A percentile compares a stretch with the other conserved stretches of the same genome.
phyloP scores from a whole-genome alignment of 2,329 filamentous ascomycete genomes.

The Trichophyton schoenleinii region DNA sequence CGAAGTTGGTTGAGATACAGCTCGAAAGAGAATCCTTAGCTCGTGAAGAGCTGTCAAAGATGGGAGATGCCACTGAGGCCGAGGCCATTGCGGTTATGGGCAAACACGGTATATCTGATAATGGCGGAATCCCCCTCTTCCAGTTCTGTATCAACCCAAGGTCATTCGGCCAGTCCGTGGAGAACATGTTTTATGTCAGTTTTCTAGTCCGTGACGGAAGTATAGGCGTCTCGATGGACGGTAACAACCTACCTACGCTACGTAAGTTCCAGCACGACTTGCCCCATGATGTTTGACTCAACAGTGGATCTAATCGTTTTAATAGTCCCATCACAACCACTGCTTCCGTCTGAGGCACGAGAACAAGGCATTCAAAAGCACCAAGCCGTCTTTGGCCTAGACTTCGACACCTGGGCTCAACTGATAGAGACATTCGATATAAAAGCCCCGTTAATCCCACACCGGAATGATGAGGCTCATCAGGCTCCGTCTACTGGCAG shows the following conservation, averaged over 20 bases:
- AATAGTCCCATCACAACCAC: constrained; percentile 34
- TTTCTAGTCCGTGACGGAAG: constrained; percentile 84
- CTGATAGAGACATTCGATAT: constrained; percentile 67
- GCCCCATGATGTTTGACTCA: neutral
- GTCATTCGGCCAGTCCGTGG: constrained; percentile 87
- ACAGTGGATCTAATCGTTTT: constrained; percentile 7
- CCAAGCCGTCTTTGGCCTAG: constrained; percentile 78
- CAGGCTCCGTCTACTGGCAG: neutral
- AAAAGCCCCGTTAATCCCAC: constrained; percentile 68
- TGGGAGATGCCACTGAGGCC: constrained; percentile 18
- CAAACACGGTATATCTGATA: constrained; percentile 51
- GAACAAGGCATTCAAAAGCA: constrained; percentile 52
- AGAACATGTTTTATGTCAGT: constrained; percentile 93
- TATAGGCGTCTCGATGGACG: constrained; percentile 61
- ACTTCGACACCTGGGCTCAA: constrained; percentile 70
- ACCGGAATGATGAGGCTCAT: constrained; percentile 49
- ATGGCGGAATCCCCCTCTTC: constrained; percentile 64
- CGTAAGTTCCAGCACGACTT: constrained; percentile 43
- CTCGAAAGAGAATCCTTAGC: constrained; percentile 36
- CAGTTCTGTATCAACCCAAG: constrained; percentile 79
- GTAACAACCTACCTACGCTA: constrained; percentile 62
- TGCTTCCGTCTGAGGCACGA: constrained; percentile 33
- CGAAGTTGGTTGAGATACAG: constrained; percentile 41
- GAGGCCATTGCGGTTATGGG: constrained; percentile 23
- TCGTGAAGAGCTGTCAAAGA: constrained; percentile 31